phyloP scores from a whole-genome alignment of 2,329 filamentous ascomycete genomes.

The Talaromyces sp. region DNA sequence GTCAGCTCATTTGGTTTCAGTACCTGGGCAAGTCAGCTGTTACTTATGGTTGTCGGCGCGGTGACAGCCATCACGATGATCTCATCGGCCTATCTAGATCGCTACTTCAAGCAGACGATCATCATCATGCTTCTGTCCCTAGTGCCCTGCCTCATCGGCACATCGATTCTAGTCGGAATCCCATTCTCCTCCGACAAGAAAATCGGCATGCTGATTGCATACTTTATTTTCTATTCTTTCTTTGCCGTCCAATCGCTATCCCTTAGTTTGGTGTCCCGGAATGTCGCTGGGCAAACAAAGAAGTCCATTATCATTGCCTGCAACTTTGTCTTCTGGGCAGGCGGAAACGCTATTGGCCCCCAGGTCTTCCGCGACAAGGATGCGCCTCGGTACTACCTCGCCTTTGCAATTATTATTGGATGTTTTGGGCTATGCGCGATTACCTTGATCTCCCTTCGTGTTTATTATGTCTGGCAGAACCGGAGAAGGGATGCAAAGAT shows the following conservation, averaged over 20 bases:
- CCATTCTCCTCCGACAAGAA: constrained; percentile 57
- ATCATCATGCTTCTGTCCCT: constrained; percentile 68
- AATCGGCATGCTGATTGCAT: constrained; percentile 68
- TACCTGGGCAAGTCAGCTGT: constrained; percentile 67
- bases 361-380: constrained; percentile 67
- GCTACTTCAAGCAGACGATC: constrained; percentile 68
- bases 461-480: constrained; percentile 61
- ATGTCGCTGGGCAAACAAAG: constrained; percentile 73
- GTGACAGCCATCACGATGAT: constrained; percentile 73
- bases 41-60: constrained; percentile 71
- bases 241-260: constrained; percentile 71
- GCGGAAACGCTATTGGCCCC: constrained; percentile 68
- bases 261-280: constrained; percentile 67
- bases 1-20: constrained; percentile 70
- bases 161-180: constrained; percentile 66
- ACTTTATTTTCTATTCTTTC: constrained; percentile 76
- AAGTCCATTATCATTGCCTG: constrained; percentile 68
- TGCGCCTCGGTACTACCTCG: constrained; percentile 67
- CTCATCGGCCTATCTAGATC: constrained; percentile 68
- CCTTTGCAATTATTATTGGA: constrained; percentile 68
- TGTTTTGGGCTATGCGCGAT: constrained; percentile 65
- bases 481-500: constrained; percentile 56
- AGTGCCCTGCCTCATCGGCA: constrained; percentile 57
- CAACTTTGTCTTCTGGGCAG: constrained; percentile 70
- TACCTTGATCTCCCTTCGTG: constrained; percentile 60